Base-by-base conservation (phyloP, 768 basidiomycete genomes). In the Pleurotus citrinopileatus region DNA sequence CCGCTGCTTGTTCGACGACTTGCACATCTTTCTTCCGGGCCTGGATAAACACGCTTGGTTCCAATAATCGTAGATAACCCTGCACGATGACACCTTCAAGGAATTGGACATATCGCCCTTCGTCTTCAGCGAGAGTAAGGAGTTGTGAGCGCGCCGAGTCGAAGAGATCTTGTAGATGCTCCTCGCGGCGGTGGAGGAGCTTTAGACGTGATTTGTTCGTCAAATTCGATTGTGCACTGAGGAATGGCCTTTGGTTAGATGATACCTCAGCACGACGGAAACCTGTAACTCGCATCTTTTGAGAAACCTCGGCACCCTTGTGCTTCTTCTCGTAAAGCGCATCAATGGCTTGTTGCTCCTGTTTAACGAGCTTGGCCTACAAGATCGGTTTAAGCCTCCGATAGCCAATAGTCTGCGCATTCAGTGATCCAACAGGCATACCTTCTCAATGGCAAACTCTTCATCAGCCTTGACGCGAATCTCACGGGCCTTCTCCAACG, bases 361-460 rank as follows among this genome's bases (percentile, higher is more conserved):
- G 92, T 68, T 94, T 93, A 22, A 99, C 96, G 55, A 98, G 87
- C 72, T 93, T 97, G 46, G 95, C 96, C 95, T 98, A 64, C 25
- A 23, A 13, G 19, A 38, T 40, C 26, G 5, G 52, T 46, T 52
- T 19, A 10, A 46, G 20, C 15, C 6, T 13, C n/a, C 19, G 42
- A 22, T 34, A n/a, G n/a, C n/a, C n/a, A n/a, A n/a, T n/a, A n/a
- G n/a, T n/a, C n/a, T n/a, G n/a, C n/a, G n/a, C n/a, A n/a, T n/a
- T n/a, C n/a, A n/a, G n/a, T n/a, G n/a, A n/a, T n/a, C n/a, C n/a
- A n/a, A n/a, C n/a, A n/a, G n/a, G n/a, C 56, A 37, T 23, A 86
- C 95, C 83, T 99, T 99, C 70, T 99, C 97, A 60, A 99, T 98
- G 17, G 96, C 90, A 66, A 98, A 98, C 73, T 99, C 96, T 69